Conservation (phyloP, 441 rosid genomes). For the Arabidopsis lyrata region DNA sequence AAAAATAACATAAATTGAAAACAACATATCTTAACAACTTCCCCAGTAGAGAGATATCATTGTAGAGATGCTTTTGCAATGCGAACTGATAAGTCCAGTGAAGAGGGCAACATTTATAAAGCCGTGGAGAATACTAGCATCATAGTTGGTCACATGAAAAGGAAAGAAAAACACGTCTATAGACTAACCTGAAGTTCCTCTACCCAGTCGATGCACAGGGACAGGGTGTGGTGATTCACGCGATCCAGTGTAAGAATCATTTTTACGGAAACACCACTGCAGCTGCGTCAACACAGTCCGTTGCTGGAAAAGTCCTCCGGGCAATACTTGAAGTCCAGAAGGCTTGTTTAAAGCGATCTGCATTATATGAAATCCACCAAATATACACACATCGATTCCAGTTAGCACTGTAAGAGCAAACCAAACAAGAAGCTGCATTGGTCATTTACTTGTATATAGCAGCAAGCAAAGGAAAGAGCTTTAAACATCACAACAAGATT, state of each 20-base stretch:
- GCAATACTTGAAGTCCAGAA: slow-evolving; percentile 91
- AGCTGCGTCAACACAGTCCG: slow-evolving; percentile 83
- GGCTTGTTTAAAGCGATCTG: slow-evolving; percentile 94
- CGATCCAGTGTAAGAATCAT: slow-evolving; percentile 40
- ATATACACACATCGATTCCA: slow-evolving; percentile 3
- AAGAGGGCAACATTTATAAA: slow-evolving; percentile 12
- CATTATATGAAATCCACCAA: slow-evolving; percentile 25
- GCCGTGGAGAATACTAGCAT: background rate
- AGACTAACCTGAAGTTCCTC: slow-evolving; percentile 82
- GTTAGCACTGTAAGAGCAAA: background rate
- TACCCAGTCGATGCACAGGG: slow-evolving; percentile 91
- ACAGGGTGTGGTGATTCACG: slow-evolving; percentile 67
- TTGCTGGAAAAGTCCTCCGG: slow-evolving; percentile 96
- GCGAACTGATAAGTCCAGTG: slow-evolving; percentile 1
- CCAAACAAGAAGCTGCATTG: slow-evolving; percentile 10
- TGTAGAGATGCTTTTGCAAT: slow-evolving; percentile 10
- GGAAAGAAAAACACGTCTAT: background rate
- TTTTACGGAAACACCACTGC: slow-evolving; percentile 63
- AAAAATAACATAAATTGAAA: background rate
- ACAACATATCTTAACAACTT: slow-evolving; percentile 13
- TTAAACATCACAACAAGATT: background rate
- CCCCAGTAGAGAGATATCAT: slow-evolving; percentile 18
- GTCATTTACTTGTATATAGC: slow-evolving; percentile 3
- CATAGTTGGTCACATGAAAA: slow-evolving; percentile 10
- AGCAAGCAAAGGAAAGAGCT: slow-evolving; percentile 9